phyloP scores from a whole-genome alignment of 345 rosid genomes.

The Anacardium occidentale region DNA sequence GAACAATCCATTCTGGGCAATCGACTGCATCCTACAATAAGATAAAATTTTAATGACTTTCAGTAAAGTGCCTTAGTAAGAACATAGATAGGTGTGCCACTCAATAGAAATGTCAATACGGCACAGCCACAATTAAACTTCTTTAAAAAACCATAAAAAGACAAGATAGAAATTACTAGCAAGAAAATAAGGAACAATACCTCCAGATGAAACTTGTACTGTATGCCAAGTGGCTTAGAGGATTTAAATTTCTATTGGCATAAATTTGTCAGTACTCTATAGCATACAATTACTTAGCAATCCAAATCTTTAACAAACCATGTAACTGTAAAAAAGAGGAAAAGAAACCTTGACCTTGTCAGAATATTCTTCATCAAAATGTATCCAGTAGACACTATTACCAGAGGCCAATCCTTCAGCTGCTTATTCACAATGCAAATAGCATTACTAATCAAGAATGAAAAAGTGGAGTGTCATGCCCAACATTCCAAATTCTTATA shows the following conservation, averaged over 20 bases:
- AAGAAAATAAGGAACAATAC: conserved; percentile 33
- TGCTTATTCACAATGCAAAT: conserved; percentile 42
- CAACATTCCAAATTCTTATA: conserved; percentile 10
- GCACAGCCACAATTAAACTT: neutral
- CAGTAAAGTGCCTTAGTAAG: neutral
- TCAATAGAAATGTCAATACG: neutral
- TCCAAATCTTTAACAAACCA: neutral
- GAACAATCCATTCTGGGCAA: conserved; percentile 98
- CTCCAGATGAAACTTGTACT: conserved; percentile 93
- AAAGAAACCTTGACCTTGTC: conserved; percentile 51
- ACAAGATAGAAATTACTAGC: neutral
- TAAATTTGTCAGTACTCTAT: conserved; percentile 17
- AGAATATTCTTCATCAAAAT: conserved; percentile 77
- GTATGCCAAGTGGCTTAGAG: conserved; percentile 76
- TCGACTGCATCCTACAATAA: conserved; percentile 87
- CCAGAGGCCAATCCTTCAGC: conserved; percentile 73
- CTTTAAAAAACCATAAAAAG: neutral
- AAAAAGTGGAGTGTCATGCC: conserved; percentile 16
- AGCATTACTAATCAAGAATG: conserved; percentile 25
- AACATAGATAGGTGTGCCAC: neutral
- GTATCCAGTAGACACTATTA: conserved; percentile 87
- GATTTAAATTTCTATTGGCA: conserved; percentile 71
- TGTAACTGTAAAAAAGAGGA: neutral
- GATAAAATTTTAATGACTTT: neutral
- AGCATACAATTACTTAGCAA: neutral